Evolutionary conservation across 768 basidiomycete species (phyloP).

Genomic region (Boletus tylopilopsis): DNA sequence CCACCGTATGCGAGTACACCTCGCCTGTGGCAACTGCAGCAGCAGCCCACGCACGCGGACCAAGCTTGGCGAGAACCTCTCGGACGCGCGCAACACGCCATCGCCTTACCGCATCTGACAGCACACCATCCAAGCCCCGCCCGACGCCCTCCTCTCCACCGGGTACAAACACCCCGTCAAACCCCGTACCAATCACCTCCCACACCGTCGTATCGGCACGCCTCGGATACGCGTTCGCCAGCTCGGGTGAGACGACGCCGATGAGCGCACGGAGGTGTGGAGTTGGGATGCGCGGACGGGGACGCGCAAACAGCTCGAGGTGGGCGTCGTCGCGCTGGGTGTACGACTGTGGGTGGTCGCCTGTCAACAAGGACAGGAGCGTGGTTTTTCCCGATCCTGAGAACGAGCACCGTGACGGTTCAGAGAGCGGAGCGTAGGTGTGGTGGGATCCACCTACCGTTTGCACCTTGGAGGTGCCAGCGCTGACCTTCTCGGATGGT

Average conservation of each 20-base stretch:
- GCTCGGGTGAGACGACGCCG: slow-evolving; percentile 84
- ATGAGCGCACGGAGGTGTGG: slow-evolving; percentile 60
- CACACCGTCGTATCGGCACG: slow-evolving; percentile 62
- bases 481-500: slow-evolving; percentile 74
- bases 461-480: slow-evolving; percentile 88
- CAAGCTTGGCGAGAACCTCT: slow-evolving; percentile 62
- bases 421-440: not conserved
- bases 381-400: slow-evolving; percentile 94
- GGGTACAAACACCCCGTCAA: slow-evolving; percentile 78
- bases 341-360: slow-evolving; percentile 95
- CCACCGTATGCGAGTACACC: not conserved
- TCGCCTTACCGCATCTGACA: slow-evolving; percentile 31
- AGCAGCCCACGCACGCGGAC: slow-evolving; percentile 49
- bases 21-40: not conserved
- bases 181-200: slow-evolving; percentile 85
- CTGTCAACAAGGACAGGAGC: slow-evolving; percentile 82
- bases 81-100: slow-evolving; percentile 44
- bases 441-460: slow-evolving; percentile 48
- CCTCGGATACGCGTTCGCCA: slow-evolving; percentile 87
- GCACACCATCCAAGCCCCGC: slow-evolving; percentile 36
- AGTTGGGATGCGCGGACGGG: slow-evolving; percentile 66
- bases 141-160: slow-evolving; percentile 43
- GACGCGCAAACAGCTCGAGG: slow-evolving; percentile 57
- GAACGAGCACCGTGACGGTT: too few species aligned
- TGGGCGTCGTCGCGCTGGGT: slow-evolving; percentile 49